Evolutionary conservation across 345 rosid genomes (phyloP).

Genomic region (Mangifera indica): DNA sequence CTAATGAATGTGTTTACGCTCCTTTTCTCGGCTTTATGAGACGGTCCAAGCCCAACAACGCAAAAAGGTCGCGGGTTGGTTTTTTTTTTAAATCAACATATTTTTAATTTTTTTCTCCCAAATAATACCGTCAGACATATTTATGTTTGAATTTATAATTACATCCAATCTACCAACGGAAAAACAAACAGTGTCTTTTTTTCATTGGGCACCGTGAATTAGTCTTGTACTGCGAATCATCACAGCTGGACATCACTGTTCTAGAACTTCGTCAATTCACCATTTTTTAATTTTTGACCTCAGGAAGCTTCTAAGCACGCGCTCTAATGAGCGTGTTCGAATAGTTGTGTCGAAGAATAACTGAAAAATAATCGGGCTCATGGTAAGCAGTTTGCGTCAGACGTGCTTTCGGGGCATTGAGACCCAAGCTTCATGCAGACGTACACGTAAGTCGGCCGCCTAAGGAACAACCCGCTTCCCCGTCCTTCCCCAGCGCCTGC

Average conservation of each 20-base stretch:
- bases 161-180: background rate
- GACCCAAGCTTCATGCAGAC: background rate
- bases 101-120: too few relatives aligned
- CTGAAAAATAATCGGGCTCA: background rate
- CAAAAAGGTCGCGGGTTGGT: too few relatives aligned
- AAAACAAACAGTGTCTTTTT: background rate
- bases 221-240: background rate
- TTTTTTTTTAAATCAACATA: too few relatives aligned
- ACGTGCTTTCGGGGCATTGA: conserved; percentile 1
- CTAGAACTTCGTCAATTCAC: background rate
- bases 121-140: too few relatives aligned
- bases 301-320: background rate
- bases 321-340: background rate
- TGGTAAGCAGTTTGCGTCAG: background rate
- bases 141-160: too few relatives aligned
- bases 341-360: background rate
- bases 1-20: background rate
- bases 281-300: conserved; percentile 12
- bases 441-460: background rate
- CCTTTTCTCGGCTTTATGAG: background rate
- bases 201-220: background rate
- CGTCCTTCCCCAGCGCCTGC: background rate
- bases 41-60: too few relatives aligned
- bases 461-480: background rate
- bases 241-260: background rate